Evolutionary conservation across 2,329 filamentous ascomycete species (phyloP), one percentile per base, ranked within the genome.

Genomic region (Pyrenochaeta sp.): DNA sequence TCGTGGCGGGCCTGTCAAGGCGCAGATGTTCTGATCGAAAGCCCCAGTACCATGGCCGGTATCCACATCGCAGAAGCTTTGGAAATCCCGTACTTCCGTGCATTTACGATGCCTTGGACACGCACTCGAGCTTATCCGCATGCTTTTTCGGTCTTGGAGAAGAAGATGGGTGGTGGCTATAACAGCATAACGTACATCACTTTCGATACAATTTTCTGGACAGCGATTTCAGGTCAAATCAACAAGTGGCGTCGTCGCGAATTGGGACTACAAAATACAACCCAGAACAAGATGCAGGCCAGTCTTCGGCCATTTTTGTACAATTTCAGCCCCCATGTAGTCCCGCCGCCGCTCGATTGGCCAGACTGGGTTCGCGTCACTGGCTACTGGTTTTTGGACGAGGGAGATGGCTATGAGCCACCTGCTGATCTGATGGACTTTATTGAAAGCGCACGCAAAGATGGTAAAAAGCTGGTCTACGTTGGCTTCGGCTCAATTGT

Each of bases 101-200:
- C 93, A 0, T 99, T 99, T 72, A 96, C 92, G 15, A 99, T 99
- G 95, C 95, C 95, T 0, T 99, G 95, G 95, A 97, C 95, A 0
- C 87, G 93, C 43, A 99, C 95, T 14, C 85, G 95, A 47, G 92
- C 94, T 0, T 99, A 99, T 67, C 95, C 95, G 2, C 95, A 99
- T 75, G 95, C 95, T 0, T 99, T 99, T 76, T 90, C 94, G 21
- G 93, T 96, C 57, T 90, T 92, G 1, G 91, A 96, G 58, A 88
- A 91, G 75, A 97, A 96, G 78, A 92, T 96, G 87, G 95, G 95
- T 49, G 95, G 95, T 20, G 89, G 89, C 0, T 98, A 97, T 80
- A 99, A 99, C 72, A 92, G 93, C 72, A 88, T 96, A 70, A 95
- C 92, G 0, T 99, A 99, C 66, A 88, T 96, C 57, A 90, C 97